Conservation (phyloP, 1,139 yeast genomes). For the Diutina catenulata region DNA sequence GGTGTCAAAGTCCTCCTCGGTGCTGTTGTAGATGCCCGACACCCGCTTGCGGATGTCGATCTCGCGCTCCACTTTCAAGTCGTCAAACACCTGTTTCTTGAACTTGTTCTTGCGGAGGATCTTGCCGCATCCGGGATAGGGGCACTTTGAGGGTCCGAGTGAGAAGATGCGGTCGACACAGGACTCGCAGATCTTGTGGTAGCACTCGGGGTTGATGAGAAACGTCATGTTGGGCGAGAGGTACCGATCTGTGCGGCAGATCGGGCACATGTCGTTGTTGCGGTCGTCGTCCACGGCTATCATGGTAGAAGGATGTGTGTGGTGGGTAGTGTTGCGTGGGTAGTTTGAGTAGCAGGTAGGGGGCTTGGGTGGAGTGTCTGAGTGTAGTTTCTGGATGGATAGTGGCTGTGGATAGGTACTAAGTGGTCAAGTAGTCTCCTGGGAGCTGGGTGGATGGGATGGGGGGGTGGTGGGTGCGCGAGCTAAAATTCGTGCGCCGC, state of each 20-base stretch:
- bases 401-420: no score
- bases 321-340: neutral
- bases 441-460: no score
- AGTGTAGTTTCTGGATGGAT: no score
- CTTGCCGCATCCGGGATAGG: conserved; percentile 85
- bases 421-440: no score
- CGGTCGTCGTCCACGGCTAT: conserved; percentile 14
- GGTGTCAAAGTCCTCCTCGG: conserved; percentile 56
- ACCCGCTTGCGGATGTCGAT: conserved; percentile 83
- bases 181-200: conserved; percentile 93
- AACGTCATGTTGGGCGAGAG: conserved; percentile 89
- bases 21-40: conserved; percentile 65
- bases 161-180: conserved; percentile 93
- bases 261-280: conserved; percentile 83
- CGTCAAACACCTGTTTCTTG: conserved; percentile 87
- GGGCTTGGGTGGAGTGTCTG: no score
- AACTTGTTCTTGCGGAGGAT: conserved; percentile 79
- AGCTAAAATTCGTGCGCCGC: no score
- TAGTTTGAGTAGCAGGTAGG: neutral
- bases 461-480: no score
- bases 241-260: conserved; percentile 91
- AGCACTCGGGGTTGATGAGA: conserved; percentile 91
- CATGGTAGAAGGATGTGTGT: neutral
- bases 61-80: conserved; percentile 78
- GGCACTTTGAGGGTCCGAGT: conserved; percentile 94